Conservation (phyloP, 2,329 filamentous ascomycete genomes). For the Exophiala dermatitidis region DNA sequence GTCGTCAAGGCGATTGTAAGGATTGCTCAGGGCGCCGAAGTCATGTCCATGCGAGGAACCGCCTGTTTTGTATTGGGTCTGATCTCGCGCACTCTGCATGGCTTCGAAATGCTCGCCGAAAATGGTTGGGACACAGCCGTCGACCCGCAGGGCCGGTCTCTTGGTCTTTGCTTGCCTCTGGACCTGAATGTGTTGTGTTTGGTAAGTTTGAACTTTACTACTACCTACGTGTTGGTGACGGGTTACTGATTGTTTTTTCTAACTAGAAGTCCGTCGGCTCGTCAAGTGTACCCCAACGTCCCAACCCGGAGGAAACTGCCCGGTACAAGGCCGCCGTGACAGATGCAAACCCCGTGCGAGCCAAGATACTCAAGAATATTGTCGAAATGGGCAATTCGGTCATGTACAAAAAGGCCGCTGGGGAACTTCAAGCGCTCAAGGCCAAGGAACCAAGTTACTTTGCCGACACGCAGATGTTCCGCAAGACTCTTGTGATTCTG, state of each 20-base stretch:
- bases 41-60: constrained; percentile 89
- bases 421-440: constrained; percentile 68
- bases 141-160: constrained; percentile 69
- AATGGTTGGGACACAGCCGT: constrained; percentile 90
- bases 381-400: constrained; percentile 90
- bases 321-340: constrained; percentile 53
- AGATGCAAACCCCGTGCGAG: constrained; percentile 56
- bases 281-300: constrained; percentile 33
- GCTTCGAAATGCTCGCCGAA: constrained; percentile 82
- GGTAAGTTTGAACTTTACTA: constrained; percentile 26
- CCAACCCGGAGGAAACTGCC: constrained; percentile 41
- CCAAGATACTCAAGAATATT: constrained; percentile 74
- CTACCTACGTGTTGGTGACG: constrained; percentile 4
- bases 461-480: constrained; percentile 68
- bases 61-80: constrained; percentile 93
- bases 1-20: constrained; percentile 80
- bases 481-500: constrained; percentile 73
- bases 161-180: constrained; percentile 80
- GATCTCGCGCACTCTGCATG: constrained; percentile 85
- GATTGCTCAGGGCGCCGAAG: constrained; percentile 79
- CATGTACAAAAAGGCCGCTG: constrained; percentile 76
- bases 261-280: constrained; percentile 14
- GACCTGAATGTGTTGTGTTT: constrained; percentile 73
- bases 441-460: constrained; percentile 68
- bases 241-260: neutral